A percentile compares a stretch with the other conserved stretches of the same genome.
Conservation (phyloP, 148 eudicot species). For the Spergularia marina region DNA sequence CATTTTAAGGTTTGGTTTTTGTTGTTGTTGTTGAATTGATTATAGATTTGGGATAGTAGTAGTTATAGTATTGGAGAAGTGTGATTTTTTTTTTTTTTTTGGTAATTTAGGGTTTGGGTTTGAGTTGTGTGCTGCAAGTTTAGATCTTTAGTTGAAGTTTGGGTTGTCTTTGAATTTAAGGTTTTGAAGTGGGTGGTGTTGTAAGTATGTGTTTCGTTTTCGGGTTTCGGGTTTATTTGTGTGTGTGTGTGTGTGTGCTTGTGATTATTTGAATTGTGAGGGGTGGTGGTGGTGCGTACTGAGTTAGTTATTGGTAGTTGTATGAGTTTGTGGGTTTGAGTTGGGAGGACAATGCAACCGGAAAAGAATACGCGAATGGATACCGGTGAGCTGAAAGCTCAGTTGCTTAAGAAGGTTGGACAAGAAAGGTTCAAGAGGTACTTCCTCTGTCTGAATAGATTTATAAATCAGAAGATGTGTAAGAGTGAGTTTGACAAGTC, state of each 20-base stretch:
- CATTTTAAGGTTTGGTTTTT: slow-evolving; percentile 27
- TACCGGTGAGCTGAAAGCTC: slow-evolving; percentile 45
- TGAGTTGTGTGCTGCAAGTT: slow-evolving; percentile 14
- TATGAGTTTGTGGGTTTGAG: slow-evolving; percentile 33
- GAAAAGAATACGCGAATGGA: slow-evolving; percentile 46
- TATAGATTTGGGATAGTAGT: slow-evolving; percentile 9
- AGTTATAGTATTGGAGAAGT: background rate
- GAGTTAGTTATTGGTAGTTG: slow-evolving; percentile 13
- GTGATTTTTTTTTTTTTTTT: slow-evolving; percentile 15
- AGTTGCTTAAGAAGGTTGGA: slow-evolving; percentile 51
- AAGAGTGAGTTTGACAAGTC: slow-evolving; percentile 52
- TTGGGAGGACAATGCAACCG: slow-evolving; percentile 40
- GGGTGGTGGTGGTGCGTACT: slow-evolving; percentile 18
- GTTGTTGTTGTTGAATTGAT: slow-evolving; percentile 8
- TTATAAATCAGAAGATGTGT: slow-evolving; percentile 45
- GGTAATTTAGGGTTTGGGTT: slow-evolving; percentile 30
- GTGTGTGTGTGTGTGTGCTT: background rate
- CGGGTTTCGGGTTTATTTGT: slow-evolving; percentile 19
- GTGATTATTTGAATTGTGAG: slow-evolving; percentile 28
- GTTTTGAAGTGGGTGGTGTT: slow-evolving; percentile 26
- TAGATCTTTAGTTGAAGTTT: slow-evolving; percentile 29
- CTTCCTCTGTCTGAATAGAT: slow-evolving; percentile 41
- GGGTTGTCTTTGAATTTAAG: slow-evolving; percentile 35
- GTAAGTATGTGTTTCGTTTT: slow-evolving; percentile 26
- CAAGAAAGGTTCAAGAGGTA: slow-evolving; percentile 53